phyloP scores from a whole-genome alignment of 805 yeast species.

The Scheffersomyces lignosus region DNA sequence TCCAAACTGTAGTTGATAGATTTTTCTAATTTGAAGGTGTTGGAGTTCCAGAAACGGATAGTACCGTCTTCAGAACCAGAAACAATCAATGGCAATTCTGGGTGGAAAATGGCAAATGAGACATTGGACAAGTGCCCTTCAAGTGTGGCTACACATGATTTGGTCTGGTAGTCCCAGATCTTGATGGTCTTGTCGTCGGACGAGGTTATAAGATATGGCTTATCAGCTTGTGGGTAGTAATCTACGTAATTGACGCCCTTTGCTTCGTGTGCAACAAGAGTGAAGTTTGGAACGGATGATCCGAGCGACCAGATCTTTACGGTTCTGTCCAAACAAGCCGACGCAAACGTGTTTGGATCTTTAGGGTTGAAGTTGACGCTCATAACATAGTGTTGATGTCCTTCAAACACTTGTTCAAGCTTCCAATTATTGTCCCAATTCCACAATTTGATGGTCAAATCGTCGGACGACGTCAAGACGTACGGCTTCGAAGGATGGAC shows the following conservation, averaged over 20 bases:
- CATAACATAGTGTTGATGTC: constrained; percentile 96
- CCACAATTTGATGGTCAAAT: constrained; percentile 89
- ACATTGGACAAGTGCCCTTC: constrained; percentile 95
- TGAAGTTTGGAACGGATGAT: constrained; percentile 83
- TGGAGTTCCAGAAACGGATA: constrained; percentile 90
- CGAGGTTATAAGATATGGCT: constrained; percentile 90
- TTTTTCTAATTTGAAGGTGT: constrained; percentile 90
- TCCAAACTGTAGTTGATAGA: constrained; percentile 89
- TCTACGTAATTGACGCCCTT: constrained; percentile 96
- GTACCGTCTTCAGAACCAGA: constrained; percentile 98
- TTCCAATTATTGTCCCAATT: constrained; percentile 97
- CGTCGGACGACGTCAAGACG: constrained; percentile 87
- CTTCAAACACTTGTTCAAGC: constrained; percentile 86
- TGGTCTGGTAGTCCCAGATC: constrained; percentile 97
- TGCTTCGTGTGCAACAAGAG: constrained; percentile 85
- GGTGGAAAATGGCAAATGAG: constrained; percentile 96
- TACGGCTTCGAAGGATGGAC: constrained; percentile 94
- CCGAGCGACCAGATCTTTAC: constrained; percentile 97
- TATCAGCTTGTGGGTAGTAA: constrained; percentile 95
- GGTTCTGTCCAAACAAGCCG: constrained; percentile 94
- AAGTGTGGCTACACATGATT: constrained; percentile 89
- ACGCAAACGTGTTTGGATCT: constrained; percentile 96
- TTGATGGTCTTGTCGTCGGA: constrained; percentile 89
- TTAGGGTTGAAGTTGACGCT: constrained; percentile 93
- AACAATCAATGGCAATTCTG: constrained; percentile 90